Conservation (phyloP, 73 alveolate species). For the Paramecium caudatum region DNA sequence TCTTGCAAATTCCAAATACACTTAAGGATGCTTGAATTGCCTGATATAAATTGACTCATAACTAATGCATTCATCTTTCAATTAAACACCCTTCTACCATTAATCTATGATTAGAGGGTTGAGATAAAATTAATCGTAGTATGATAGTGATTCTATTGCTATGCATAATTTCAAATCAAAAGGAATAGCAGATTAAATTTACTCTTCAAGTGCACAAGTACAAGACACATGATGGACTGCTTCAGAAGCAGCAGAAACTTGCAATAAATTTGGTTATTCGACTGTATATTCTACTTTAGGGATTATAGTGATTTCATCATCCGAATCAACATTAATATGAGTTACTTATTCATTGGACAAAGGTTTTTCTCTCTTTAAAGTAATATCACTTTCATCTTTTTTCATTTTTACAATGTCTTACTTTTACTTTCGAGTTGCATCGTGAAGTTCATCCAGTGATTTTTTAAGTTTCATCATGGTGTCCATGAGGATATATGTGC, state of each 20-base stretch:
- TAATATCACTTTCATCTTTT: slow-evolving; percentile 40
- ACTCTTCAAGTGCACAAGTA: not conserved
- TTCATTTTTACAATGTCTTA: slow-evolving; percentile 8
- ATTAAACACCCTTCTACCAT: not conserved
- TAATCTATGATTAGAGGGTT: not conserved
- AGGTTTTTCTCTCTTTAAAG: slow-evolving; percentile 7
- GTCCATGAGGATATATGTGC: not conserved
- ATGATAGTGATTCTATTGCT: slow-evolving; percentile 15
- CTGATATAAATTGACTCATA: slow-evolving; percentile 9
- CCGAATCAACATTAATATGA: not conserved
- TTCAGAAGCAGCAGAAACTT: not conserved
- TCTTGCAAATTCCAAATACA: slow-evolving; percentile 22
- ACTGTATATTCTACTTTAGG: not conserved
- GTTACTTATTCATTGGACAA: not conserved
- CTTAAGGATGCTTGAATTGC: not conserved
- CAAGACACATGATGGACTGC: slow-evolving; percentile 14
- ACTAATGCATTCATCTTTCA: not conserved
- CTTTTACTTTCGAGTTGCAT: slow-evolving; percentile 26
- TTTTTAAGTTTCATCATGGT: not conserved
- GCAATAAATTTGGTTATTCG: not conserved
- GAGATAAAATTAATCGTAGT: not conserved
- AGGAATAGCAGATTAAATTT: not conserved
- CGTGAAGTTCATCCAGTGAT: not conserved
- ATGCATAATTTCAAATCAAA: slow-evolving; percentile 43
- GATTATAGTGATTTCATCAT: slow-evolving; percentile 50